Evolutionary conservation across 192 early-diverging fungal species (phyloP).

Genomic region (Thamnidium elegans): DNA sequence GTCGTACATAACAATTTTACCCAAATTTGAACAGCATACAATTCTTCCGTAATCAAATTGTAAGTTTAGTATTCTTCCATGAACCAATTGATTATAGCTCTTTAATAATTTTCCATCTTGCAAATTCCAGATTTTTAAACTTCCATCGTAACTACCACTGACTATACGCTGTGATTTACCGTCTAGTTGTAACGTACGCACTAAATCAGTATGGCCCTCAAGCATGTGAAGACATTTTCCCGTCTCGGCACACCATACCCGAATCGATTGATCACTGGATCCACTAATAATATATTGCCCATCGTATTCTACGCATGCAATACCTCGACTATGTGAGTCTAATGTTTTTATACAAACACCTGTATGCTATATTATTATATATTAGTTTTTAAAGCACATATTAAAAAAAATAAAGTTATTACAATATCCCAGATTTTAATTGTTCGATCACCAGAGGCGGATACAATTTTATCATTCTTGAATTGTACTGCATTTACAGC

Average conservation of each 20-base stretch:
- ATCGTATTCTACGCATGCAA: conserved; percentile 86
- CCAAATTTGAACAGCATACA: conserved; percentile 77
- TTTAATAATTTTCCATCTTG: conserved; percentile 59
- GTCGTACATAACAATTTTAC: conserved; percentile 71
- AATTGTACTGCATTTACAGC: conserved; percentile 87
- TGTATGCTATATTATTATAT: conserved; percentile 39
- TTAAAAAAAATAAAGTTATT: neutral
- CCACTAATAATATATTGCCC: conserved; percentile 75
- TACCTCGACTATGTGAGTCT: conserved; percentile 73
- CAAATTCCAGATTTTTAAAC: conserved; percentile 85
- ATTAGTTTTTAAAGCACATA: no score
- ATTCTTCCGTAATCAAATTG: conserved; percentile 81
- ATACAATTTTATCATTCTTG: conserved; percentile 55
- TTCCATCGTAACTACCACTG: conserved; percentile 86
- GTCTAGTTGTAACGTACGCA: conserved; percentile 72
- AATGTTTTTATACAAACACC: conserved; percentile 74
- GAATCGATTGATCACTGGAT: conserved; percentile 78
- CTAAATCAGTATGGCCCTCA: conserved; percentile 62
- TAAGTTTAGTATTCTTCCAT: conserved; percentile 76
- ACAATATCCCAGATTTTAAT: conserved; percentile 74
- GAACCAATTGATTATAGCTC: conserved; percentile 55
- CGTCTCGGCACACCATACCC: conserved; percentile 53
- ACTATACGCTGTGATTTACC: conserved; percentile 56
- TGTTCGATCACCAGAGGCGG: conserved; percentile 78
- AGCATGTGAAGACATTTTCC: conserved; percentile 48